Conservation (phyloP, 257 asterid genomes). For the Fraxinus cuspidata region DNA sequence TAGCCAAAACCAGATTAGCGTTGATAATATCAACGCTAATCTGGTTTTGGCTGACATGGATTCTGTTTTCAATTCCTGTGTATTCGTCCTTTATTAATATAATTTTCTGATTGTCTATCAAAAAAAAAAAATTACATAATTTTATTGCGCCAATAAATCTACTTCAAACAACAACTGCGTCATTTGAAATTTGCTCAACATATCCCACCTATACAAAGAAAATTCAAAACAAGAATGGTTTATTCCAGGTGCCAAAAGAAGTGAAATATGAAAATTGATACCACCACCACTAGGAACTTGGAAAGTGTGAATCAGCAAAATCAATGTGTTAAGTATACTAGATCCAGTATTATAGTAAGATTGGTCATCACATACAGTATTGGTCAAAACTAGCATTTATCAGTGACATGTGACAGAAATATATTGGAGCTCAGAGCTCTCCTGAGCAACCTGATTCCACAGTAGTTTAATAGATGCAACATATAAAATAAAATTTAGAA, state of each 20-base stretch:
- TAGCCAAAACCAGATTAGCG: neutral
- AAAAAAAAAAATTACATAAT: neutral
- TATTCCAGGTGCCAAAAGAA: neutral
- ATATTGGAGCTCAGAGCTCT: constrained; percentile 8
- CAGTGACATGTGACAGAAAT: constrained; percentile 17
- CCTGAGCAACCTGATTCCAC: constrained; percentile 21
- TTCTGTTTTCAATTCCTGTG: no score
- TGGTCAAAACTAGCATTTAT: constrained; percentile 21
- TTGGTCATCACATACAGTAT: constrained; percentile 21
- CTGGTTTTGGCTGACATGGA: no score
- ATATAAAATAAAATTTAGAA: neutral
- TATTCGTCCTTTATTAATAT: no score
- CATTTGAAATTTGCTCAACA: neutral
- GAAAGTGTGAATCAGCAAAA: constrained; percentile 12
- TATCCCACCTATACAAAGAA: neutral
- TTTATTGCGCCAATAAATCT: neutral
- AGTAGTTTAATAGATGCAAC: neutral
- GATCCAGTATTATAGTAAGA: constrained; percentile 14
- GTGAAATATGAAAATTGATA: constrained; percentile 8
- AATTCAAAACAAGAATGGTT: neutral
- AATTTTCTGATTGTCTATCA: no score
- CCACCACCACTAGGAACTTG: constrained; percentile 8
- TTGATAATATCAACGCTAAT: no score
- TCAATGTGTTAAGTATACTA: neutral
- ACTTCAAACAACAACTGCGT: neutral